Conservation (phyloP, 768 basidiomycete species). For the Sporobolomyces phaffii region DNA sequence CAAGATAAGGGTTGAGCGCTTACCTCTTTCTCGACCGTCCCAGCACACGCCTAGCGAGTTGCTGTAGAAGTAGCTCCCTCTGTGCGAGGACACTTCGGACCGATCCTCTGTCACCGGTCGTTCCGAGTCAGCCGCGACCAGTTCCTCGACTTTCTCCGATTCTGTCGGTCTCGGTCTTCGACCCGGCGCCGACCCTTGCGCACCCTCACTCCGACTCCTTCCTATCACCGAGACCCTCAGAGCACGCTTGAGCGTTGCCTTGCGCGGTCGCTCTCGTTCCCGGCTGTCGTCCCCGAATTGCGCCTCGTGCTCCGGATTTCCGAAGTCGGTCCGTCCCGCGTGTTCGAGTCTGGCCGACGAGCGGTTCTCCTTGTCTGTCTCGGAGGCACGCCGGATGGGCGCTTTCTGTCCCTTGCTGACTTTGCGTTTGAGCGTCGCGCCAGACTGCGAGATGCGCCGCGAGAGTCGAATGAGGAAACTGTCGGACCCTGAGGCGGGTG, state of each 20-base stretch:
- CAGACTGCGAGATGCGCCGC: constrained; percentile 4
- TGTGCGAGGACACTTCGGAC: background rate
- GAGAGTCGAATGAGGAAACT: constrained; percentile 18
- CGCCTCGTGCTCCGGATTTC: no score
- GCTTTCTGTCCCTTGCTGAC: constrained; percentile 5
- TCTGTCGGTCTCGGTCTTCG: background rate
- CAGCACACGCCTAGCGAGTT: constrained; percentile 17
- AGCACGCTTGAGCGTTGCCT: constrained; percentile 3
- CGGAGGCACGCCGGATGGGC: background rate
- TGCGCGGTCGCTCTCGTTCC: background rate
- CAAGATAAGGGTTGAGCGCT: no score
- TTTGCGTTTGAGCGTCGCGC: constrained; percentile 8
- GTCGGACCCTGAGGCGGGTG: no score
- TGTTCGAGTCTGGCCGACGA: background rate
- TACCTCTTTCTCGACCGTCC: constrained; percentile 24
- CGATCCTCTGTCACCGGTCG: background rate
- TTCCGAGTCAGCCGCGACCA: background rate
- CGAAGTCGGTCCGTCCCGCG: background rate
- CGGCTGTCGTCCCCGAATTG: background rate
- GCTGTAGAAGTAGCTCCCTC: constrained; percentile 9
- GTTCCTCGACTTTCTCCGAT: background rate
- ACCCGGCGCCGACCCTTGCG: background rate
- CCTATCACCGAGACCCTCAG: constrained; percentile 12
- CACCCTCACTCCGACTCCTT: constrained; percentile 13
- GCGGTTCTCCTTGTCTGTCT: constrained; percentile 3